Percentiles rank a stretch among this genome's conserved stretches.
Conservation (phyloP, 148 eudicot species). For the Linanthus parryae region DNA sequence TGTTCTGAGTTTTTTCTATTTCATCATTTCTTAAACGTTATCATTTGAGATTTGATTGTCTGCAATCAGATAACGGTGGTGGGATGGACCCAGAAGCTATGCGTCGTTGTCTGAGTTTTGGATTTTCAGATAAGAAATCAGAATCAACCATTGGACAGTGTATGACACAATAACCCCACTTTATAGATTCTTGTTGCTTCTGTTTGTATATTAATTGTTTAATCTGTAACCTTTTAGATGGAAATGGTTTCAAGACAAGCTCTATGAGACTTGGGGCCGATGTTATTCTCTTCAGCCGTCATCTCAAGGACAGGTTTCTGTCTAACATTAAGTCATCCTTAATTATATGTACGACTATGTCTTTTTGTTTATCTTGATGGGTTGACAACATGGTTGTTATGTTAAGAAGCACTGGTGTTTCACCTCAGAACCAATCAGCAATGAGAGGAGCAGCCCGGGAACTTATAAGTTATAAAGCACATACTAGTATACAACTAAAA, state of each 20-base stretch:
- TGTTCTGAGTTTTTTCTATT: background rate
- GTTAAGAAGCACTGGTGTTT: too few relatives aligned
- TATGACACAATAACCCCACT: constrained; percentile 22
- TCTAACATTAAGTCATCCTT: background rate
- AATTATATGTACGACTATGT: background rate
- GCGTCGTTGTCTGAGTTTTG: constrained; percentile 88
- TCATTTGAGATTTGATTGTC: constrained; percentile 21
- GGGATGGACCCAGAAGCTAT: constrained; percentile 93
- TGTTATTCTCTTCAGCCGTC: constrained; percentile 83
- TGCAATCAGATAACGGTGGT: constrained; percentile 77
- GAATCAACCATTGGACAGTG: constrained; percentile 81
- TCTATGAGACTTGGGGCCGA: constrained; percentile 99
- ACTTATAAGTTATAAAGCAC: too few relatives aligned
- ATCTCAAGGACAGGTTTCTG: constrained; percentile 34
- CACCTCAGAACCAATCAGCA: too few relatives aligned
- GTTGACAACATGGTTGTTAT: too few relatives aligned
- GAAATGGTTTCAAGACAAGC: constrained; percentile 99
- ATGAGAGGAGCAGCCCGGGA: too few relatives aligned
- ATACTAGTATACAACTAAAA: too few relatives aligned
- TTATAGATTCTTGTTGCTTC: background rate
- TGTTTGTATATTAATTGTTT: constrained; percentile 12
- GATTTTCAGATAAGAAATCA: constrained; percentile 86
- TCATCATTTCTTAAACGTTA: background rate
- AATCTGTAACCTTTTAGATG: constrained; percentile 60
- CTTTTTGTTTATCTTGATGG: background rate